These are phyloP conservation scores for Spatholobus suberectus DNA, from an alignment of 306 rosid genomes.

Conservation along the genomic window DNA sequence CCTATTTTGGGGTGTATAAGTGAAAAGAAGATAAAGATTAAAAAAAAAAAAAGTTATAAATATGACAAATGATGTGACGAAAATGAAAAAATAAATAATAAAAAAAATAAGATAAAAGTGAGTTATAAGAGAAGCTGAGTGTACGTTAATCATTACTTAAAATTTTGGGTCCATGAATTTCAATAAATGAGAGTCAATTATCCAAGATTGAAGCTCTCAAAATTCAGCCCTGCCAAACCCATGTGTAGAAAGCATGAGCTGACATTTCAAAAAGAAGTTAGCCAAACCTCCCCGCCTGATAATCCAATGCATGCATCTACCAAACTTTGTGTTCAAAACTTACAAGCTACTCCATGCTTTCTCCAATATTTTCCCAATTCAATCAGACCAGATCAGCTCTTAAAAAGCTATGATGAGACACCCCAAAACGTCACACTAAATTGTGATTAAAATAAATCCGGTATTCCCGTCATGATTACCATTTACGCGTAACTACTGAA, in stretches of 20 bases:
- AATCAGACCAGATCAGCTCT: conserved; percentile 36
- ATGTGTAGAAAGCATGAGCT: conserved; percentile 12
- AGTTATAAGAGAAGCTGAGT: too few species aligned
- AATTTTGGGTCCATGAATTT: not conserved
- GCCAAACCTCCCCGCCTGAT: conserved; percentile 21
- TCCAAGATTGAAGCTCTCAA: not conserved
- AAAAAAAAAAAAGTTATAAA: too few species aligned
- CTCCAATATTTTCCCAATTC: conserved; percentile 15
- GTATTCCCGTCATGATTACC: conserved; percentile 25
- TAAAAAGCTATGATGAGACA: conserved; percentile 30
- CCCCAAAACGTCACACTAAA: conserved; percentile 14
- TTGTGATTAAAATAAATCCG: conserved; percentile 18
- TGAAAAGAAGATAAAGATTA: too few species aligned
- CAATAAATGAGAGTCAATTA: not conserved
- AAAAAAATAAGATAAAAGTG: too few species aligned
- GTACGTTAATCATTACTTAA: too few species aligned
- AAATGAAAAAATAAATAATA: too few species aligned
- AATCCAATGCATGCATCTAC: conserved; percentile 47
- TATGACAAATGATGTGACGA: too few species aligned
- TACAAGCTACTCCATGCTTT: conserved; percentile 39
- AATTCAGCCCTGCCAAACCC: conserved; percentile 32
- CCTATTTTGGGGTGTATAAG: too few species aligned
- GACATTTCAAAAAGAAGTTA: conserved; percentile 30
- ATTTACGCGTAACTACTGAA: conserved; percentile 26
- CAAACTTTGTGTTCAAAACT: conserved; percentile 34